phyloP scores from a whole-genome alignment of 176 grass and related monocot species.

The Ensete glaucum region DNA sequence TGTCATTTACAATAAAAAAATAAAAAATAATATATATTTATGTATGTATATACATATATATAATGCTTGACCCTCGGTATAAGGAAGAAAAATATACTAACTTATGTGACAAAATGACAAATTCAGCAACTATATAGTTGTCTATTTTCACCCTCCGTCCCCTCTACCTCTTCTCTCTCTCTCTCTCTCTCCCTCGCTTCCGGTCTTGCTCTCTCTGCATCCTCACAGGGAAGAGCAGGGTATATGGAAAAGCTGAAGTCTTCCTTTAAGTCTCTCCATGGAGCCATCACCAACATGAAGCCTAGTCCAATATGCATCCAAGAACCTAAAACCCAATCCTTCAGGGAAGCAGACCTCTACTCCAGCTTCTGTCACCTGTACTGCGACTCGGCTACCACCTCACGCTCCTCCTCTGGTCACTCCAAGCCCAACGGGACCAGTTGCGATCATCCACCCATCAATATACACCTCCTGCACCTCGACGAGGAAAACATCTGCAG shows the following conservation, averaged over 20 bases:
- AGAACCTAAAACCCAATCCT: slow-evolving; percentile 22
- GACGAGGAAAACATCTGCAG: neutral
- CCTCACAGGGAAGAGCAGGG: neutral
- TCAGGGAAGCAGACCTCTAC: slow-evolving; percentile 5
- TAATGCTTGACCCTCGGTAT: no score
- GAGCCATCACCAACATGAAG: slow-evolving; percentile 26
- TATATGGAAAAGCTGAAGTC: slow-evolving; percentile 40
- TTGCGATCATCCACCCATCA: neutral
- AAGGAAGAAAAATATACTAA: no score
- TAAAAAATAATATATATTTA: no score
- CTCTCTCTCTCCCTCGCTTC: neutral
- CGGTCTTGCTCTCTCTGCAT: neutral
- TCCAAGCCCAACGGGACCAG: no score
- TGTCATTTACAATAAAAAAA: neutral
- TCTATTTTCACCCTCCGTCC: neutral
- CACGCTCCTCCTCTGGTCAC: slow-evolving; percentile 12
- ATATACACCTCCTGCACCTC: neutral
- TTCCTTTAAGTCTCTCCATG: slow-evolving; percentile 33
- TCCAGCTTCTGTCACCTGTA: neutral
- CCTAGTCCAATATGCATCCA: slow-evolving; percentile 23
- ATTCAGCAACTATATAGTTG: neutral
- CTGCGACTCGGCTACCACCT: neutral
- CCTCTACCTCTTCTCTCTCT: neutral
- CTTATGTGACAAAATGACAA: no score
- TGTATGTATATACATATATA: no score